phyloP scores from a whole-genome alignment of 2,329 filamentous ascomycete species.

The Colletotrichum siamense region DNA sequence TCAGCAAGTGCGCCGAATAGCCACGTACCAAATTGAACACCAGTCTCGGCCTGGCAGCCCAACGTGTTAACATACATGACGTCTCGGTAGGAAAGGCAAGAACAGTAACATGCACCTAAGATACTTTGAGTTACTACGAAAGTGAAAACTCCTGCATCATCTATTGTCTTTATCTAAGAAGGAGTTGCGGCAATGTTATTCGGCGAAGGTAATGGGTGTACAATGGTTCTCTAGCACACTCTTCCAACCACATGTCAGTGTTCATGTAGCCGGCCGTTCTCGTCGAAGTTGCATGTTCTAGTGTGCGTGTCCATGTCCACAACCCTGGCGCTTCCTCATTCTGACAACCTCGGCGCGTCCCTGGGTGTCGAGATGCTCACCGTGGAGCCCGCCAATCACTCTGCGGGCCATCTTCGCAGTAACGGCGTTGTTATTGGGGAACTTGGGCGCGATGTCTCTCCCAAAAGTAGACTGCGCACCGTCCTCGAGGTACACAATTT shows the following conservation, averaged over 20 bases:
- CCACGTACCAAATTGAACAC: too few relatives aligned
- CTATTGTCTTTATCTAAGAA: background rate
- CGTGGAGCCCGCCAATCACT: background rate
- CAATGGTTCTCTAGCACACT: rapidly evolving
- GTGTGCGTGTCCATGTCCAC: background rate
- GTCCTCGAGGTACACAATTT: constrained; percentile 28
- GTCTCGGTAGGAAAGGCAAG: background rate
- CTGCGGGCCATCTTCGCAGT: background rate
- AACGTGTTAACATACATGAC: background rate
- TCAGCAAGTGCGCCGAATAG: background rate
- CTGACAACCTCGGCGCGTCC: background rate
- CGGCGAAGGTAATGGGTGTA: rapidly evolving
- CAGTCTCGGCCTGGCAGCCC: too few relatives aligned
- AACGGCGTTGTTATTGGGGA: constrained; percentile 23
- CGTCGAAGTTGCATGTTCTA: background rate
- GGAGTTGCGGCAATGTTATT: background rate
- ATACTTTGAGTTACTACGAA: background rate
- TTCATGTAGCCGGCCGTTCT: background rate
- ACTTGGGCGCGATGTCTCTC: constrained; percentile 24
- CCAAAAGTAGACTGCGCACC: constrained; percentile 24
- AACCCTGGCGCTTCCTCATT: background rate
- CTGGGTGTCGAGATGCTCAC: background rate
- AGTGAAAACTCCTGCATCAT: background rate
- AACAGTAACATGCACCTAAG: background rate
- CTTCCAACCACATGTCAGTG: background rate